These are phyloP conservation scores for Phytophthora crassamura DNA, from an alignment of 352 stramenopile species.

Conservation along the genomic window DNA sequence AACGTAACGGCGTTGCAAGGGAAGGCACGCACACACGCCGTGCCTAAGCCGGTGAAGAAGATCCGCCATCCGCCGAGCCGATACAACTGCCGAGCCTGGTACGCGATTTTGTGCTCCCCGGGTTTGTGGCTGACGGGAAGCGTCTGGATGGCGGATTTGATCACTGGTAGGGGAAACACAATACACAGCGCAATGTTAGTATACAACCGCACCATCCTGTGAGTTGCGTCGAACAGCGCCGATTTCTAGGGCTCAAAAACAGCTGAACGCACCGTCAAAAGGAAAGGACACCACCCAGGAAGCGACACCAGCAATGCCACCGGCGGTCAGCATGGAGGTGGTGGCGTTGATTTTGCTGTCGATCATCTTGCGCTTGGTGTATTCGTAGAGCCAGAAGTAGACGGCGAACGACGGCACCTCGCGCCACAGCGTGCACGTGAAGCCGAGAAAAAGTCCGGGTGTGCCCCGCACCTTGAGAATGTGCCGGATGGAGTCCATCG, in stretches of 20 bases:
- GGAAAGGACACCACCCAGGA: conserved; percentile 87
- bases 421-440: conserved; percentile 74
- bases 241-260: conserved; percentile 1
- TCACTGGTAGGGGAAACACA: conserved; percentile 43
- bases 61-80: conserved; percentile 66
- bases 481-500: conserved; percentile 78
- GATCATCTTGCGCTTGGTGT: conserved; percentile 77
- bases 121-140: conserved; percentile 58
- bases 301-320: conserved; percentile 74
- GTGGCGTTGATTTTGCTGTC: conserved; percentile 57
- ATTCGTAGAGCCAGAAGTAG: conserved; percentile 89
- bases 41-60: conserved; percentile 82
- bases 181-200: conserved; percentile 17
- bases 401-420: conserved; percentile 86
- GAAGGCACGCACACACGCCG: conserved; percentile 82
- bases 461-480: conserved; percentile 70
- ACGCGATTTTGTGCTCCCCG: conserved; percentile 74
- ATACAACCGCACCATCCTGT: conserved; percentile 7
- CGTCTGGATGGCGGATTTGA: conserved; percentile 90
- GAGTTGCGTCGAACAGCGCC: neutral
- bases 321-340: conserved; percentile 84
- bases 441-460: conserved; percentile 75
- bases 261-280: conserved; percentile 63
- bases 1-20: conserved; percentile 89
- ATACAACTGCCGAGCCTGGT: conserved; percentile 75